Conservation (phyloP, 768 basidiomycete species). For the Gymnopilus junonius region DNA sequence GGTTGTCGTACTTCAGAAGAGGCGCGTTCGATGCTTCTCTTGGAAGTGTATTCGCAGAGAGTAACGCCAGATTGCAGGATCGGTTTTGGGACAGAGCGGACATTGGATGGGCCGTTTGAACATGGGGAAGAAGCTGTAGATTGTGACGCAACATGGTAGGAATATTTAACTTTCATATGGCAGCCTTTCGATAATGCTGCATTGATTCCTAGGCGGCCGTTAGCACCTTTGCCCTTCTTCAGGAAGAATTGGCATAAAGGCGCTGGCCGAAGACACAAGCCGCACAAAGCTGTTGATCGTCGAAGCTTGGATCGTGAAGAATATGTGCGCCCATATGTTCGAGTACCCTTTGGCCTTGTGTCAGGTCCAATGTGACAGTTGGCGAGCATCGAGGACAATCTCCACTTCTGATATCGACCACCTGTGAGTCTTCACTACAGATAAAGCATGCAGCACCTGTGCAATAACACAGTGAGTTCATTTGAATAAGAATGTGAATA, state of each 20-base stretch:
- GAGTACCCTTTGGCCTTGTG: conserved; percentile 20
- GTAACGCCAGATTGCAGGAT: conserved; percentile 22
- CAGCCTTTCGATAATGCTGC: conserved; percentile 17
- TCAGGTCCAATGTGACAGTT: conserved; percentile 3
- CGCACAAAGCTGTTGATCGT: conserved; percentile 21
- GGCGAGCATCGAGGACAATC: not conserved
- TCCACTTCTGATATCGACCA: conserved; percentile 10
- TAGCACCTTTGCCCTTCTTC: conserved; percentile 22
- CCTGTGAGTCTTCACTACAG: conserved; percentile 14
- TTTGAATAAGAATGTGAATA: not conserved
- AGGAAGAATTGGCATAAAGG: conserved; percentile 22
- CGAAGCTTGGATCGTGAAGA: conserved; percentile 21
- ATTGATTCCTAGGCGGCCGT: conserved; percentile 13
- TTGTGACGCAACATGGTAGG: conserved; percentile 18
- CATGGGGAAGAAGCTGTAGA: conserved; percentile 21
- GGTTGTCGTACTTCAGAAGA: not conserved
- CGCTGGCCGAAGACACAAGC: conserved; percentile 27
- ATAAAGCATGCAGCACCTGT: conserved; percentile 27
- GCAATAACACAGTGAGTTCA: no score
- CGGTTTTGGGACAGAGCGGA: conserved; percentile 14
- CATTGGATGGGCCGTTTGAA: conserved; percentile 29
- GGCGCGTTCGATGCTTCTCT: conserved; percentile 10
- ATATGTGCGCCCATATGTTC: conserved; percentile 30
- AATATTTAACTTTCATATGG: conserved; percentile 11
- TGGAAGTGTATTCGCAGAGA: conserved; percentile 21